phyloP scores from a whole-genome alignment of 139 green algal genomes.

The Tetratostichococcus sp. region DNA sequence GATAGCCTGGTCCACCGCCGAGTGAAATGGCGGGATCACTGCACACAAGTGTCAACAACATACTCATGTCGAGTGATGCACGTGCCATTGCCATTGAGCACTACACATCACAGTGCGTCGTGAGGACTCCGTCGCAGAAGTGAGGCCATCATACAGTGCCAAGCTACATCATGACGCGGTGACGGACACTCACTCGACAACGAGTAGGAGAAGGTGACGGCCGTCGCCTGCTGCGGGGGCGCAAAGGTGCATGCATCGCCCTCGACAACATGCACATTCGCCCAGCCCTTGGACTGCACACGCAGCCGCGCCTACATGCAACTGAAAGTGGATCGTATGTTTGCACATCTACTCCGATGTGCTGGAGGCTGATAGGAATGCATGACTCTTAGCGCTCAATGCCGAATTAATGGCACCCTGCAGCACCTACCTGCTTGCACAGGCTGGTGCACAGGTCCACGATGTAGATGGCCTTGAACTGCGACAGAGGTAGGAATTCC shows the following conservation, averaged over 20 bases:
- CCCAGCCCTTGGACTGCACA: constrained; percentile 75
- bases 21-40: constrained; percentile 97
- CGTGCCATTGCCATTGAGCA: too few relatives aligned
- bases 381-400: too few relatives aligned
- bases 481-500: constrained; percentile 80
- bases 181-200: constrained; percentile 72
- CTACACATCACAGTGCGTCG: too few relatives aligned
- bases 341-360: too few relatives aligned
- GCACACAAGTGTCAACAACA: too few relatives aligned
- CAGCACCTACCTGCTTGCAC: too few relatives aligned
- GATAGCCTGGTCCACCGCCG: constrained; percentile 81
- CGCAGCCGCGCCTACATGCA: constrained; percentile 76
- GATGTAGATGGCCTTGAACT: constrained; percentile 94
- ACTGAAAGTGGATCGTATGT: too few relatives aligned
- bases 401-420: constrained; percentile 1
- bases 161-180: too few relatives aligned
- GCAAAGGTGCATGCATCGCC: constrained; percentile 86
- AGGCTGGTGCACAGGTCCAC: constrained; percentile 93
- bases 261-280: constrained; percentile 92
- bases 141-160: too few relatives aligned
- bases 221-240: constrained; percentile 55
- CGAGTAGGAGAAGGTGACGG: constrained; percentile 99
- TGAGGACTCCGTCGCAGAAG: too few relatives aligned
- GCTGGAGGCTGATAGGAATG: too few relatives aligned
- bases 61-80: too few relatives aligned